These are phyloP conservation scores for Talaromyces sp. DNA, from an alignment of 2,329 filamentous ascomycete species.

Conservation along the genomic window DNA sequence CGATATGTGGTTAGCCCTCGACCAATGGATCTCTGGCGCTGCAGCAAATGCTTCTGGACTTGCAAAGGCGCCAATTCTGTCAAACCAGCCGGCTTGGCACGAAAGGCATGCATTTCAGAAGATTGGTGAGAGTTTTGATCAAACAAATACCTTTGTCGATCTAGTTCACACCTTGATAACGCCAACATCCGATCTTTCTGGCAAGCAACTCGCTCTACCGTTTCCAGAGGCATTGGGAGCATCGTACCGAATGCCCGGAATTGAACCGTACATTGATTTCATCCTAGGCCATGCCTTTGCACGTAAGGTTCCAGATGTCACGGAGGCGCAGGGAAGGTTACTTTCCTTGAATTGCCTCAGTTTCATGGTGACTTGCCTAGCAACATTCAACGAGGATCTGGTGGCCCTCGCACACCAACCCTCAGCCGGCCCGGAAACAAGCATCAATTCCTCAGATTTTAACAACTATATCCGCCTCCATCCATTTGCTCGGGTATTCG, in stretches of 20 bases:
- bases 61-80: conserved; percentile 45
- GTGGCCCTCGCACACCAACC: conserved; percentile 81
- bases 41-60: conserved; percentile 42
- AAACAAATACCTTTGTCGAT: conserved; percentile 78
- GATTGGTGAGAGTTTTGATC: conserved; percentile 76
- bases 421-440: conserved; percentile 69
- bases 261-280: conserved; percentile 92
- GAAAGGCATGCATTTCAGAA: conserved; percentile 68
- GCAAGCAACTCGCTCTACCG: conserved; percentile 71
- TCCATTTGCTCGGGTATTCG: conserved; percentile 92
- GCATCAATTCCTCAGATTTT: conserved; percentile 72
- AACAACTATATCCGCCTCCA: conserved; percentile 81
- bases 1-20: conserved; percentile 75
- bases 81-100: conserved; percentile 43
- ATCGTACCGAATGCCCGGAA: conserved; percentile 74
- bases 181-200: conserved; percentile 50
- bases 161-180: conserved; percentile 70
- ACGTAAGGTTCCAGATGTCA: conserved; percentile 64
- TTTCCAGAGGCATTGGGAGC: conserved; percentile 85
- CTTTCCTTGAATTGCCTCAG: conserved; percentile 78
- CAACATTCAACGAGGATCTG: conserved; percentile 90
- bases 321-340: conserved; percentile 67
- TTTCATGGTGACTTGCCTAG: conserved; percentile 75
- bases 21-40: conserved; percentile 71
- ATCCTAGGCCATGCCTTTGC: conserved; percentile 76